Base-by-base conservation (phyloP, 768 basidiomycete species). In the Boletus insuetus region DNA sequence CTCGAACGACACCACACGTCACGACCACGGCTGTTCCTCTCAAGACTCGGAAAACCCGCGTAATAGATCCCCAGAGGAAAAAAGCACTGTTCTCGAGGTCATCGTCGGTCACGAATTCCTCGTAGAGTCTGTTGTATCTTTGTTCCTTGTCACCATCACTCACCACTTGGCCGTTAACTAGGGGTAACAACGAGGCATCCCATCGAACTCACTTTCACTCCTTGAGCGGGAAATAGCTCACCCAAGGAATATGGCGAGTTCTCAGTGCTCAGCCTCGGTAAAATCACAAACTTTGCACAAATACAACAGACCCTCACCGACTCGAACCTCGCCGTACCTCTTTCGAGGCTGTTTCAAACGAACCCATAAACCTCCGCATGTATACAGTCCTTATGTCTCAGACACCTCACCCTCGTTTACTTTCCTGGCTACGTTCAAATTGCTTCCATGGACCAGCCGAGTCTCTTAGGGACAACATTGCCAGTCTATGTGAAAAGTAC, bases 21-120 rank as follows among this genome's bases (percentile, higher is more conserved):
- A 64, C 16, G 66, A 73, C 54, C 58, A 65, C n/a, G 56, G 69
- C 4, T 64, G 69, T 6, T 62, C 76, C 12, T 73, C 74, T 1
- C 69, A 74, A 16, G 69, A 75, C 38, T 68, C 69, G 43, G 70
- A 70, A 4, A 74, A 78, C 6, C 62, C 65, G 0, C 64, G 64
- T n/a, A 78, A 77, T 49, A 71, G 77, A 24, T 77, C 82, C 8
- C 67, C 70, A 37, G 81, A 82, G 56, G 83, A 86, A 14, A 99
- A 99, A 79, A 97, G 94, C 64, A 94, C 92, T 24, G 97, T 99
- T 0, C 74, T 99, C 56, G 97, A 99, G 72, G 89, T 96, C 6
- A 91, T 99, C 56, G 97, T 99, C 29, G 97, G 97, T 0, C 92
- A 97, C 55, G 94, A 98, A 71, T 99, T 99, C 69, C 76, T 99